These are phyloP conservation scores for Gautieria morchelliformis DNA, from an alignment of 768 basidiomycete genomes.

Conservation along the genomic window DNA sequence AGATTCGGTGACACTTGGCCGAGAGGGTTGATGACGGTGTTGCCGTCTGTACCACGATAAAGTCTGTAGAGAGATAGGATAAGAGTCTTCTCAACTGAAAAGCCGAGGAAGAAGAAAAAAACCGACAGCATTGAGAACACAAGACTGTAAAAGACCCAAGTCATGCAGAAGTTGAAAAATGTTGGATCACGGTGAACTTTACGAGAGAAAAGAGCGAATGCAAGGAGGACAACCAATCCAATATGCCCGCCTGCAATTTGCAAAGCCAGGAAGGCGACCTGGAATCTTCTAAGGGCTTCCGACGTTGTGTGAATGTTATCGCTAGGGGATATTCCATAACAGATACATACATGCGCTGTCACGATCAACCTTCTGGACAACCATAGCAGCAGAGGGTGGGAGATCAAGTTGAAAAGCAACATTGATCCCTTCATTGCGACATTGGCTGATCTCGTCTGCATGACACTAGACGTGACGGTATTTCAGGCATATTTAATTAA, in stretches of 20 bases:
- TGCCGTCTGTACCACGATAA: conserved; percentile 9
- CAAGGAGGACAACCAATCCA: conserved; percentile 38
- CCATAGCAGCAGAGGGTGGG: neutral
- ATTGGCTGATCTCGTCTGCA: neutral
- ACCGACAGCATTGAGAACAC: conserved; percentile 42
- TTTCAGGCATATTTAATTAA: neutral
- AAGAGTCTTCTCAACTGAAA: too few relatives aligned
- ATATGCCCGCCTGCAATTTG: conserved; percentile 45
- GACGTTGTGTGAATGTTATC: neutral
- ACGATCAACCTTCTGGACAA: neutral
- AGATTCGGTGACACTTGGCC: conserved; percentile 21
- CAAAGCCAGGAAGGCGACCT: conserved; percentile 33
- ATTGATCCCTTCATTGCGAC: neutral
- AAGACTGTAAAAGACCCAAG: conserved; percentile 47
- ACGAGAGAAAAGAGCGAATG: conserved; percentile 35
- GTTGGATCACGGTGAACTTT: conserved; percentile 38
- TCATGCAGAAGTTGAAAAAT: conserved; percentile 48
- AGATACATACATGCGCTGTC: neutral
- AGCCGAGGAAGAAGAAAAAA: neutral
- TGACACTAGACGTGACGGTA: neutral
- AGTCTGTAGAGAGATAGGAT: conserved; percentile 1
- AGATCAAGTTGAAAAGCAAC: conserved; percentile 1
- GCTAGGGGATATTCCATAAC: neutral
- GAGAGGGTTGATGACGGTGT: conserved; percentile 11
- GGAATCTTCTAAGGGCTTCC: neutral